Conservation (phyloP, 2,329 filamentous ascomycete species). For the Aspergillus awamori region DNA sequence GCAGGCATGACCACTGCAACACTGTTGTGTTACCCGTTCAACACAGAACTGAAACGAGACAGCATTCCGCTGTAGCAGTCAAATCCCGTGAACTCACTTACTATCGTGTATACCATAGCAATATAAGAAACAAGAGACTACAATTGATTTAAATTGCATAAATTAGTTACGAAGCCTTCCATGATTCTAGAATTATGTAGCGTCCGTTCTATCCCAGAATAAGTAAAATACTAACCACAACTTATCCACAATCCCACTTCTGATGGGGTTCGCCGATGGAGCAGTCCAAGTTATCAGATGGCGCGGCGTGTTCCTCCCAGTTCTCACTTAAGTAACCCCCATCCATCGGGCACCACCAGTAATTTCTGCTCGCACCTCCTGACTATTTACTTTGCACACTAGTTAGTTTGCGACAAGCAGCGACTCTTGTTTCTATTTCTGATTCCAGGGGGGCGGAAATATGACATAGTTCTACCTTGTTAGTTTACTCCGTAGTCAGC, state of each 20-base stretch:
- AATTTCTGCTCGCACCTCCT: background rate
- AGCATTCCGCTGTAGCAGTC: too few relatives aligned
- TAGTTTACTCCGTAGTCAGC: too few relatives aligned
- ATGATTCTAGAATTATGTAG: background rate
- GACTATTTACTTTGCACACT: background rate
- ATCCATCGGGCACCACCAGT: background rate
- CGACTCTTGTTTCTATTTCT: background rate
- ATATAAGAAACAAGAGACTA: too few relatives aligned
- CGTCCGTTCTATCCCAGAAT: background rate
- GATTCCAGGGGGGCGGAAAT: background rate
- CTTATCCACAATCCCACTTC: background rate
- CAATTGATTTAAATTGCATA: too few relatives aligned
- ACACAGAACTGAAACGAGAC: too few relatives aligned
- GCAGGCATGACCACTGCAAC: too few relatives aligned
- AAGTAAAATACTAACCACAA: background rate
- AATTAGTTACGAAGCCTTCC: background rate
- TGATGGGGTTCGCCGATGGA: background rate
- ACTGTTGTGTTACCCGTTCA: too few relatives aligned
- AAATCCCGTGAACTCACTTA: too few relatives aligned
- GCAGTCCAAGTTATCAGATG: background rate
- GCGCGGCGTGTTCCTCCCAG: background rate
- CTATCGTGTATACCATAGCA: too few relatives aligned
- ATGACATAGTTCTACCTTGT: too few relatives aligned
- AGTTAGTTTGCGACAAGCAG: too few relatives aligned
- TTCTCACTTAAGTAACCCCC: background rate